These are phyloP conservation scores for Eucalyptus fibrosa DNA, from an alignment of 345 rosid genomes.

Conservation along the genomic window DNA sequence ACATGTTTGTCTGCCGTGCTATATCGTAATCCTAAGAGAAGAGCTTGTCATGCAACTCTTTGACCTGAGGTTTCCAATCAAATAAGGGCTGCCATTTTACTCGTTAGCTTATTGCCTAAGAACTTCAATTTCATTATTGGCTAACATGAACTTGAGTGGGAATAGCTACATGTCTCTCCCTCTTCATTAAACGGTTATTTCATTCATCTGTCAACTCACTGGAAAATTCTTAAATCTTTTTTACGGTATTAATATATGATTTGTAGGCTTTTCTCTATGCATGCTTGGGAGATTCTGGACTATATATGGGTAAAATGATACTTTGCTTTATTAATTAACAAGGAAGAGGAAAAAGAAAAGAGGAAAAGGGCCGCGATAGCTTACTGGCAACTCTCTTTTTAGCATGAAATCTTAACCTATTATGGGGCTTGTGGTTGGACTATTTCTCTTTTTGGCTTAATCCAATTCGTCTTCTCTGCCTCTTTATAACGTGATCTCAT, in stretches of 20 bases:
- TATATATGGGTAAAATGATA: no score
- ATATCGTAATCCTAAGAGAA: background rate
- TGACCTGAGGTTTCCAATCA: background rate
- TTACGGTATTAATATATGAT: background rate
- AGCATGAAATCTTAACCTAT: background rate
- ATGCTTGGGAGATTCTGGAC: background rate
- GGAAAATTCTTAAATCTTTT: background rate
- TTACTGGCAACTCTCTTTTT: no score
- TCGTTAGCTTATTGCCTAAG: conserved; percentile 20
- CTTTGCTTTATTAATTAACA: no score
- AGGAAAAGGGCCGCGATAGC: no score
- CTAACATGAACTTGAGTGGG: background rate
- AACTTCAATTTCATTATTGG: background rate
- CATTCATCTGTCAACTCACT: background rate
- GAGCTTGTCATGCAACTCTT: background rate
- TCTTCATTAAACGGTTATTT: background rate
- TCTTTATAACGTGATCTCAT: background rate
- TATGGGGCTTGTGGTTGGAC: background rate
- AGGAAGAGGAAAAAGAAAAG: no score
- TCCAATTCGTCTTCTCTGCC: background rate
- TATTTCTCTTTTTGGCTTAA: background rate
- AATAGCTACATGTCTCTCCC: background rate
- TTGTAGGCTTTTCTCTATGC: background rate
- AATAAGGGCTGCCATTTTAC: conserved; percentile 3
- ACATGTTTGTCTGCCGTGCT: background rate